phyloP scores from a whole-genome alignment of 768 basidiomycete species.

The Rhodotorula diobovata region DNA sequence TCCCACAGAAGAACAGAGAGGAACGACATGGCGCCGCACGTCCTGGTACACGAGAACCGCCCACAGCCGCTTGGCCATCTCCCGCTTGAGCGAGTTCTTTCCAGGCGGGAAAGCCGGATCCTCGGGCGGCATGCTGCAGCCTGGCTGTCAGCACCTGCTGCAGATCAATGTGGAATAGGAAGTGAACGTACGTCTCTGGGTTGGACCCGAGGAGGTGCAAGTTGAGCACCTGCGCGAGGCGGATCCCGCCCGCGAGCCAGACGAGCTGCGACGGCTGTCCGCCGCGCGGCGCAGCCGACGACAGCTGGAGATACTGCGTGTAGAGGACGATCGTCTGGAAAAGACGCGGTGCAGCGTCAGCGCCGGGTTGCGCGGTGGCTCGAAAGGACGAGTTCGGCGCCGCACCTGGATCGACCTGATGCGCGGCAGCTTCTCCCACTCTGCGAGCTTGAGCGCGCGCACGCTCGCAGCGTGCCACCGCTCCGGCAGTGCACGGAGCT shows the following conservation, averaged over 20 bases:
- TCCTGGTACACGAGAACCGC: slow-evolving; percentile 37
- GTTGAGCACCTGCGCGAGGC: slow-evolving; percentile 28
- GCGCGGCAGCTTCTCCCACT: slow-evolving; percentile 31
- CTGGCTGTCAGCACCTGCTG: too few species aligned
- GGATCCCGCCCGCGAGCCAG: slow-evolving; percentile 36
- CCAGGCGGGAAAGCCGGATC: slow-evolving; percentile 38
- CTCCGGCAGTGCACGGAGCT: slow-evolving; percentile 19
- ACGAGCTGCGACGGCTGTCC: slow-evolving; percentile 33
- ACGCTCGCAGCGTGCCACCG: slow-evolving; percentile 29
- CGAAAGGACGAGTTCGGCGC: too few species aligned
- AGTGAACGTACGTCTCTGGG: slow-evolving; percentile 27
- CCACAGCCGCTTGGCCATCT: slow-evolving; percentile 38
- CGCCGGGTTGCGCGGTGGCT: too few species aligned
- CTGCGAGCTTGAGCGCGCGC: slow-evolving; percentile 29
- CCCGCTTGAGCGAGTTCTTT: slow-evolving; percentile 33
- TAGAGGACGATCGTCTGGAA: slow-evolving; percentile 38
- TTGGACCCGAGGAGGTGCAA: slow-evolving; percentile 34
- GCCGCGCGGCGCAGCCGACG: slow-evolving; percentile 27
- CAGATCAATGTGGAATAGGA: too few species aligned
- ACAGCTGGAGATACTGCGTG: slow-evolving; percentile 40
- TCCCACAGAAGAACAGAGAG: not conserved
- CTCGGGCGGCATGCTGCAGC: slow-evolving; percentile 32
- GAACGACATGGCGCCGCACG: not conserved
- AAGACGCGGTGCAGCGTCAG: not conserved
- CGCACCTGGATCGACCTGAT: slow-evolving; percentile 37